Conservation (phyloP, 164 flowering plant genomes). For the Stephania yunnanensis region DNA sequence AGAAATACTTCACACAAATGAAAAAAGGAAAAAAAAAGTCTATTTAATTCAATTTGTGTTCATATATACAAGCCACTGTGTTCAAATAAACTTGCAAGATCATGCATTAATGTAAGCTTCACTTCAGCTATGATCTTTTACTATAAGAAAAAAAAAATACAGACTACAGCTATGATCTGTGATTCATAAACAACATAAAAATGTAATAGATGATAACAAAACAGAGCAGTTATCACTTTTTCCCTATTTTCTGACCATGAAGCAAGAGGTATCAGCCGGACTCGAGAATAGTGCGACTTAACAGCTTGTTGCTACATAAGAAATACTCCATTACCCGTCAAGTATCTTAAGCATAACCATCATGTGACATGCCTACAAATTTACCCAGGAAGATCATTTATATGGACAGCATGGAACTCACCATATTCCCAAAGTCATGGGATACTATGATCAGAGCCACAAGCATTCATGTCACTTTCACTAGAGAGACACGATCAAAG, state of each 20-base stretch:
- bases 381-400: background rate
- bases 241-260: background rate
- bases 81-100: background rate
- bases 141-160: too few species aligned
- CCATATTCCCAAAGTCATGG: background rate
- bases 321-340: background rate
- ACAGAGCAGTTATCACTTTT: background rate
- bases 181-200: background rate
- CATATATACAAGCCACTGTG: background rate
- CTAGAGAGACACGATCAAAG: background rate
- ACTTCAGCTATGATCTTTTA: too few species aligned
- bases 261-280: background rate
- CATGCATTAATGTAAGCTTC: background rate
- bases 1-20: background rate
- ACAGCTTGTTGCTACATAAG: background rate
- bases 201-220: too few species aligned
- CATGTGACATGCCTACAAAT: background rate
- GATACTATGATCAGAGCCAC: background rate
- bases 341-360: background rate
- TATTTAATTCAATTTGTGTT: too few species aligned
- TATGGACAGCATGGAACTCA: background rate
- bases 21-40: background rate
- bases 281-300: background rate
- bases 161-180: background rate
- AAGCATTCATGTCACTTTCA: background rate